Percentiles rank a stretch among this genome's conserved stretches.
Conservation (phyloP, 768 basidiomycete genomes). For the Pulveroboletus frians region DNA sequence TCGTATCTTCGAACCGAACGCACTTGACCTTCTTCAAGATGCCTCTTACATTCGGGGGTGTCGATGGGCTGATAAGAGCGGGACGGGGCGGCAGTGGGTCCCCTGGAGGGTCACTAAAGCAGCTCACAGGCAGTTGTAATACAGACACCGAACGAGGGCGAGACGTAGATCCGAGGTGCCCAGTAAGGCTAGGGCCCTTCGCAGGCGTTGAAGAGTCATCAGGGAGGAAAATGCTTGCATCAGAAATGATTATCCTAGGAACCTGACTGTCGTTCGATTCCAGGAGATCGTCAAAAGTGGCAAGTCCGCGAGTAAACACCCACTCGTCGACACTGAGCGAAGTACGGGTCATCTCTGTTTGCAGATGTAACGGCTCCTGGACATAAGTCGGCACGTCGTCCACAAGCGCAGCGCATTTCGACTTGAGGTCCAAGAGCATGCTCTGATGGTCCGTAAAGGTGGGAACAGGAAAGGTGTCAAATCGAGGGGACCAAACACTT, state of each 20-base stretch:
- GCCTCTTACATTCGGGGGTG: conserved; percentile 28
- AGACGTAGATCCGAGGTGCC: neutral
- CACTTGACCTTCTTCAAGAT: conserved; percentile 39
- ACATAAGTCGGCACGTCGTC: conserved; percentile 11
- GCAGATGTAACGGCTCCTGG: neutral
- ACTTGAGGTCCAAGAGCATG: conserved; percentile 35
- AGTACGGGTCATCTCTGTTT: neutral
- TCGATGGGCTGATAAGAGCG: conserved; percentile 24
- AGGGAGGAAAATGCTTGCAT: conserved; percentile 13
- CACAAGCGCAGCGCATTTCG: conserved; percentile 29
- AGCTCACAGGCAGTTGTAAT: conserved; percentile 5
- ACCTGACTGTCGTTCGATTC: conserved; percentile 3
- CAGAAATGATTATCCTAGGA: conserved; percentile 1
- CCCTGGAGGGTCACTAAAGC: conserved; percentile 15
- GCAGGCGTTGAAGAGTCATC: conserved; percentile 9
- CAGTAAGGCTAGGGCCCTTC: neutral
- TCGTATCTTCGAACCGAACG: conserved; percentile 34
- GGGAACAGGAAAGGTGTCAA: conserved; percentile 13
- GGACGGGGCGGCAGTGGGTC: conserved; percentile 20
- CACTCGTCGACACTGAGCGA: conserved; percentile 32
- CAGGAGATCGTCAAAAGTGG: conserved; percentile 17
- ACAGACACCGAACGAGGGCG: neutral
- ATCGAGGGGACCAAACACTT: conserved; percentile 28
- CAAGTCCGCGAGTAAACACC: conserved; percentile 32
- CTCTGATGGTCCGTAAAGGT: conserved; percentile 29